A percentile compares a stretch with the other conserved stretches of the same genome.
phyloP scores from a whole-genome alignment of 768 basidiomycete genomes.

The Leccinum rimulosum region DNA sequence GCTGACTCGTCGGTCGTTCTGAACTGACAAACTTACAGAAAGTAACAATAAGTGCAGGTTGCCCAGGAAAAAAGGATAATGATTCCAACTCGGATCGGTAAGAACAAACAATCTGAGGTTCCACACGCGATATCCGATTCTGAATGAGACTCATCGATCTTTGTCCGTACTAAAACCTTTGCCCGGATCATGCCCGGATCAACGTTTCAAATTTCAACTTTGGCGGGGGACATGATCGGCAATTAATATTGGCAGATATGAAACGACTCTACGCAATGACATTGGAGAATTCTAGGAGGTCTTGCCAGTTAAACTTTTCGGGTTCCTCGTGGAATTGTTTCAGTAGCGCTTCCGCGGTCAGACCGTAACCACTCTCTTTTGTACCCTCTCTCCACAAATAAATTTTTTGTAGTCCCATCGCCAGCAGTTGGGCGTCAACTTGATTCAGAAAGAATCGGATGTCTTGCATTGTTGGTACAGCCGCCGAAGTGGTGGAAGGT shows the following conservation, averaged over 20 bases:
- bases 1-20: no score
- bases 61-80: no score
- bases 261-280: neutral
- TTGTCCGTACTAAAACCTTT: neutral
- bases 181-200: neutral
- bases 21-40: no score
- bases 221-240: neutral
- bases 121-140: no score
- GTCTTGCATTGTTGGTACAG: slow-evolving; percentile 31
- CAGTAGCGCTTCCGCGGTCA: slow-evolving; percentile 44
- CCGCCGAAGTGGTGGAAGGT: slow-evolving; percentile 47
- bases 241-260: neutral
- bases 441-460: slow-evolving; percentile 62
- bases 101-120: no score
- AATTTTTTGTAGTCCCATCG: slow-evolving; percentile 80
- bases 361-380: slow-evolving; percentile 6
- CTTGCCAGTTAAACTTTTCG: slow-evolving; percentile 78
- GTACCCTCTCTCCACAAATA: slow-evolving; percentile 59
- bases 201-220: no score
- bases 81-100: no score
- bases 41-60: no score
- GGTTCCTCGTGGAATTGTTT: slow-evolving; percentile 77
- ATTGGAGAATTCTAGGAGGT: slow-evolving; percentile 52
- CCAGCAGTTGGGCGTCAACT: slow-evolving; percentile 80
- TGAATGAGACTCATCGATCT: neutral